phyloP scores from a whole-genome alignment of 2,329 filamentous ascomycete genomes.

The Penicillium sp. region DNA sequence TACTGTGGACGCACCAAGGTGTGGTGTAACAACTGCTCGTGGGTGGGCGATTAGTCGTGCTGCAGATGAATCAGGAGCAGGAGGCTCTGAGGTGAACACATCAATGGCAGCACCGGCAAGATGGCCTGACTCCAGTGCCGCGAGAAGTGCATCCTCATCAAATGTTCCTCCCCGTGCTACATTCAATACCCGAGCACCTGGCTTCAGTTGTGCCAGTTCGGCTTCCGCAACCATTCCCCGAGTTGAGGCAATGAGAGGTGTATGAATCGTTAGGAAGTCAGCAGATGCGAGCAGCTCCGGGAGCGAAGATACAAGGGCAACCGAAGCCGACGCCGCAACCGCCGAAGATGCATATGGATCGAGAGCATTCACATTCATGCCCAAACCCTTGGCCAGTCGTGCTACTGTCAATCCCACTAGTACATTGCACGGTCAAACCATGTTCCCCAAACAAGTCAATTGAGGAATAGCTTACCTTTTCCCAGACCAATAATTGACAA shows the following conservation, averaged over 20 bases:
- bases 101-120: conserved; percentile 78
- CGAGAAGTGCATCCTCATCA: conserved; percentile 70
- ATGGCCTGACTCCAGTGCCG: conserved; percentile 66
- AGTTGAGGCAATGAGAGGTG: conserved; percentile 74
- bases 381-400: conserved; percentile 72
- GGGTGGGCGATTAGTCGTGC: conserved; percentile 65
- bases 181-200: conserved; percentile 71
- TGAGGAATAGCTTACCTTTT: conserved; percentile 55
- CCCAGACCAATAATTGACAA: conserved; percentile 75
- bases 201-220: conserved; percentile 71
- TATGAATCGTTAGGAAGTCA: conserved; percentile 80
- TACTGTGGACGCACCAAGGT: conserved; percentile 74
- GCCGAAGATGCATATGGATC: conserved; percentile 76
- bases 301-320: conserved; percentile 60
- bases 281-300: conserved; percentile 62
- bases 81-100: conserved; percentile 75
- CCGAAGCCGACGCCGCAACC: conserved; percentile 67
- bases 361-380: conserved; percentile 72
- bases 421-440: background rate
- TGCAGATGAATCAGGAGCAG: conserved; percentile 61
- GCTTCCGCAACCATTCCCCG: conserved; percentile 68
- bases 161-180: conserved; percentile 79
- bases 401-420: conserved; percentile 74
- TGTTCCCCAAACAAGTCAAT: background rate
- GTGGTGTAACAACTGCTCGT: conserved; percentile 74